Evolutionary conservation across 345 rosid species (phyloP).

Genomic region (Eutrema heterophyllum): DNA sequence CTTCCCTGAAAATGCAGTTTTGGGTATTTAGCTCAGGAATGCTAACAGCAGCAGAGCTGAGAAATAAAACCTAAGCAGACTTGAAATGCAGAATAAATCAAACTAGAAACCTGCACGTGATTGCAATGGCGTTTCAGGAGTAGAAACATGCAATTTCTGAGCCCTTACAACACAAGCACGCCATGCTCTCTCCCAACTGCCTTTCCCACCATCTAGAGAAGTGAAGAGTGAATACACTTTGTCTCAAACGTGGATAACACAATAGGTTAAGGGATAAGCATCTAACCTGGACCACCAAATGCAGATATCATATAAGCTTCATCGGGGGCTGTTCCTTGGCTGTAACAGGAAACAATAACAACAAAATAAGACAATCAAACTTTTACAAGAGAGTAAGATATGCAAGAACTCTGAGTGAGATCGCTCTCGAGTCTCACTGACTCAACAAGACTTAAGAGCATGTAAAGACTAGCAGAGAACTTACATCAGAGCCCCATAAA

Average conservation of each 20-base stretch:
- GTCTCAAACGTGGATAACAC: conserved; percentile 5
- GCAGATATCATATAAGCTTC: conserved; percentile 97
- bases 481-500: conserved; percentile 94
- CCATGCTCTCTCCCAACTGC: conserved; percentile 83
- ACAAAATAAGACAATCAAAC: background rate
- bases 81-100: background rate
- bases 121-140: conserved; percentile 66
- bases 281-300: conserved; percentile 88
- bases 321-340: conserved; percentile 89
- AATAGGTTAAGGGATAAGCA: conserved; percentile 7
- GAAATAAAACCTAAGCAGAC: conserved; percentile 9
- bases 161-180: conserved; percentile 60
- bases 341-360: conserved; percentile 34
- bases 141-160: conserved; percentile 44
- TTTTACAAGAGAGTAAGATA: conserved; percentile 8
- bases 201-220: conserved; percentile 70
- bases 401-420: background rate
- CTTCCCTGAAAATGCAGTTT: conserved; percentile 43
- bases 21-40: conserved; percentile 46
- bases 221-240: conserved; percentile 12
- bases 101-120: conserved; percentile 55
- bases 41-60: conserved; percentile 35
- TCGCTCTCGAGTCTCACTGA: background rate
- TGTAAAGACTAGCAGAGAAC: conserved; percentile 26
- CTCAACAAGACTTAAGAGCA: conserved; percentile 11